These are phyloP conservation scores for Lasiosphaeria ovina DNA, from an alignment of 495 filamentous ascomycete species.

Conservation along the genomic window DNA sequence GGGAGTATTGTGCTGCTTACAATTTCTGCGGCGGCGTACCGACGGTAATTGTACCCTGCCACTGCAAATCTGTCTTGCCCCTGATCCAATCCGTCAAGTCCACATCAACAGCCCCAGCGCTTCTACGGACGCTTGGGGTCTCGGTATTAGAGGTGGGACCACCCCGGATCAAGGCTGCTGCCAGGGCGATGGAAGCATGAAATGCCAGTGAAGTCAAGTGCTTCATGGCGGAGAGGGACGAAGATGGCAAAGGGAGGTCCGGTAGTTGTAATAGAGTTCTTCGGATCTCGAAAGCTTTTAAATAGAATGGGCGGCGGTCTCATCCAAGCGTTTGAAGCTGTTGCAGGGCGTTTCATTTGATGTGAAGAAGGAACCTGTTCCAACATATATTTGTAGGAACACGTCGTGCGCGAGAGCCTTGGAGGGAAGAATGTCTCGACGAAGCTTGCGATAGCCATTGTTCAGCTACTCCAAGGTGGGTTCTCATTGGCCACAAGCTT, in stretches of 20 bases:
- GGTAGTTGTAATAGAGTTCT: neutral
- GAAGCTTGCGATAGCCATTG: too few relatives aligned
- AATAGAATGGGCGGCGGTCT: neutral
- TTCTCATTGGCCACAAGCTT: too few relatives aligned
- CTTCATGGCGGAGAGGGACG: slow-evolving; percentile 1
- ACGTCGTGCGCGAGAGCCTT: too few relatives aligned
- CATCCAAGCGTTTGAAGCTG: too few relatives aligned
- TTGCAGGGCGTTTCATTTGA: too few relatives aligned
- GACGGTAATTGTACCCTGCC: slow-evolving; percentile 25
- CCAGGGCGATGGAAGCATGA: neutral
- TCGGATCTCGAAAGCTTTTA: neutral
- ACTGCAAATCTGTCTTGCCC: slow-evolving; percentile 19
- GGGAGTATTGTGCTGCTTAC: slow-evolving; percentile 11
- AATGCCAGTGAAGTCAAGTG: neutral
- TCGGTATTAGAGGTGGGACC: neutral
- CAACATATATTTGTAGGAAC: too few relatives aligned
- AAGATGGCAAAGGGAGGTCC: neutral
- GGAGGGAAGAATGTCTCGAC: too few relatives aligned
- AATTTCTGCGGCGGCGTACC: slow-evolving; percentile 26
- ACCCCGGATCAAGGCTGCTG: neutral
- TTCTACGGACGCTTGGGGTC: neutral
- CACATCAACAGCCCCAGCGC: slow-evolving; percentile 10
- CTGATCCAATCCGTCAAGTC: slow-evolving; percentile 7
- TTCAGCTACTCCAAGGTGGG: too few relatives aligned
- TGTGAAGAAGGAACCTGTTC: too few relatives aligned